These are phyloP conservation scores for Serendipita indica DNA, from an alignment of 768 basidiomycete species.

Conservation along the genomic window DNA sequence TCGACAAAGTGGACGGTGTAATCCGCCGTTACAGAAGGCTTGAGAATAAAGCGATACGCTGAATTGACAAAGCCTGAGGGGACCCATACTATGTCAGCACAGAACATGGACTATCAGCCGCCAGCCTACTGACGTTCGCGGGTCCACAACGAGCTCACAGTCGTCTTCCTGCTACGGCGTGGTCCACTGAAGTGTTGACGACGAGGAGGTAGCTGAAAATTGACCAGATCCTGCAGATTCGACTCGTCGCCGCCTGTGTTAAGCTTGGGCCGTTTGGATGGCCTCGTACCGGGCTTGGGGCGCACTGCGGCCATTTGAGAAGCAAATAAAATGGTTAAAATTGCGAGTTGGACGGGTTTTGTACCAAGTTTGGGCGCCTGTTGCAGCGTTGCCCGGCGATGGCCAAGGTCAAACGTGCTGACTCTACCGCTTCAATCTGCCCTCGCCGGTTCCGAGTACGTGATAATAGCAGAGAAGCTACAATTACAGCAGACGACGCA, in stretches of 20 bases:
- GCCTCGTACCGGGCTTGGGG: background rate
- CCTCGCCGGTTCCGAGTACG: background rate
- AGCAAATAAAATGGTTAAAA: background rate
- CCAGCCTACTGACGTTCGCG: slow-evolving; percentile 67
- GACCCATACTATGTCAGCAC: slow-evolving; percentile 4
- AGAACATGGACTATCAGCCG: slow-evolving; percentile 15
- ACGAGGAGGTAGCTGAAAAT: slow-evolving; percentile 83
- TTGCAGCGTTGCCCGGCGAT: slow-evolving; percentile 5
- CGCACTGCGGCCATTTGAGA: background rate
- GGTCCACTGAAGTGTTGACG: slow-evolving; percentile 43
- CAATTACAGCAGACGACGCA: background rate
- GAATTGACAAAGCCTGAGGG: slow-evolving; percentile 88
- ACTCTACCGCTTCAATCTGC: background rate
- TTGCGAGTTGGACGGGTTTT: background rate
- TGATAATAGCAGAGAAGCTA: background rate
- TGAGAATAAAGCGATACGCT: slow-evolving; percentile 91
- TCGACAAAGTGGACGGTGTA: slow-evolving; percentile 95
- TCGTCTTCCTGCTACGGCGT: slow-evolving; percentile 59
- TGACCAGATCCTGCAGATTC: slow-evolving; percentile 67
- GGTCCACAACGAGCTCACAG: slow-evolving; percentile 59
- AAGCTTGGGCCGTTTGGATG: slow-evolving; percentile 5
- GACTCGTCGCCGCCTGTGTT: slow-evolving; percentile 5
- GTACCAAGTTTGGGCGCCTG: background rate
- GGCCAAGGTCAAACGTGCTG: slow-evolving; percentile 9
- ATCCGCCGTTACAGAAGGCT: slow-evolving; percentile 52